Evolutionary conservation across 306 rosid species (phyloP), one percentile per base, ranked within the genome.

Genomic region (Inga oerstediana): DNA sequence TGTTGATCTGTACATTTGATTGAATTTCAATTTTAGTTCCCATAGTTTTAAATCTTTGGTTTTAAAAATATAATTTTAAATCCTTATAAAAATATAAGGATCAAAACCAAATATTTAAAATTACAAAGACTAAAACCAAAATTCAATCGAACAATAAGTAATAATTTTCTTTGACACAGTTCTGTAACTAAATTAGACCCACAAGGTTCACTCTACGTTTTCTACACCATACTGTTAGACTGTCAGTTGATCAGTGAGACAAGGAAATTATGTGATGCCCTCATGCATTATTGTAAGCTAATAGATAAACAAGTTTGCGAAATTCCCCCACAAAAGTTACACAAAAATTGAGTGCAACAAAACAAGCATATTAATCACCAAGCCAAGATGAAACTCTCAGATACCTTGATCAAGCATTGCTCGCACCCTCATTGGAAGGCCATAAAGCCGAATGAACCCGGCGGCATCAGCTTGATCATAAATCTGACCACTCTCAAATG

Each of bases 391-490:
- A 17, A 73, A 58, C 64, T 54, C 79, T 89, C 72, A 91, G 8
- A 86, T 27, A n/a, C 88, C 91, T 79, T 89, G 86, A 79, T 91
- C 83, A 43, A 91, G 97, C 98, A 95, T 95, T 65, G 99, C 94
- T 71, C 99, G 86, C 52, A 95, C 97, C 85, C 90, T 90, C 76
- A 84, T 89, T n/a, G 98, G 98, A 78, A 95, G 99, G 74, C 99
- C 99, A 77, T 95, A 93, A 45, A 95, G 97, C 78, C 97, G 86
- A 24, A 95, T 95, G 73, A 95, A 95, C 30, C 99, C 98, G 41
- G 93, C 97, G 30, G 99, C 98, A 82, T 93, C 99, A 4, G 99
- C 99, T 81, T 93, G 99, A 88, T 93, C 93, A 86, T 93, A 95
- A 51, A 95, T 86, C 62, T 92, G 87, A 8, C 97, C 92, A 62